A percentile compares a stretch with the other conserved stretches of the same genome.
phyloP scores from a whole-genome alignment of 768 basidiomycete species.

The Tylopilus rubrobrunneus region DNA sequence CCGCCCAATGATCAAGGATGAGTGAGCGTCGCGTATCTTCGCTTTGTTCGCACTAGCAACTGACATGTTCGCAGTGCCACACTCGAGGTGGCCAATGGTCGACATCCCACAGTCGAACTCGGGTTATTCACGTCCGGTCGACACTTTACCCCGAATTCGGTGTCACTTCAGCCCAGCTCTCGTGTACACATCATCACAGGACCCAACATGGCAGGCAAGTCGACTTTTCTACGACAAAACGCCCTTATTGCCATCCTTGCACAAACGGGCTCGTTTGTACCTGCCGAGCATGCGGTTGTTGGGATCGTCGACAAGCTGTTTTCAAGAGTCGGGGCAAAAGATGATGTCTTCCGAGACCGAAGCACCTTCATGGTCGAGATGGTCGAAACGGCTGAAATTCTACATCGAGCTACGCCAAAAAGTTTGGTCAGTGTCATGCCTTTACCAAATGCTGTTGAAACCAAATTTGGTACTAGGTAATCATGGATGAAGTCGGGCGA shows the following conservation, averaged over 20 bases:
- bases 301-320: conserved; percentile 91
- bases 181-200: conserved; percentile 86
- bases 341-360: conserved; percentile 88
- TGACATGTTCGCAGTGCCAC: conserved; percentile 36
- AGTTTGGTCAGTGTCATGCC: conserved; percentile 61
- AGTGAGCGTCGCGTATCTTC: conserved; percentile 44
- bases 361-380: conserved; percentile 99
- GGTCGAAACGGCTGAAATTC: conserved; percentile 90
- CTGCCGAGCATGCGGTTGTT: conserved; percentile 73
- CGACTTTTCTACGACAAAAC: conserved; percentile 86
- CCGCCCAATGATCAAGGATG: conserved; percentile 62
- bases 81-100: conserved; percentile 71
- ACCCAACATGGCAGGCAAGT: conserved; percentile 96
- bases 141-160: conserved; percentile 81
- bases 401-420: conserved; percentile 73
- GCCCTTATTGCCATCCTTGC: conserved; percentile 88
- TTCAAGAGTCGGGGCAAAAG: conserved; percentile 92
- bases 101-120: conserved; percentile 92
- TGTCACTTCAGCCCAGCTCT: conserved; percentile 54
- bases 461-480: conserved; percentile 55
- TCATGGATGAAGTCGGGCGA: conserved; percentile 99
- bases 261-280: conserved; percentile 91
- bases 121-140: conserved; percentile 73
- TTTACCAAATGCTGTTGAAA: not conserved
- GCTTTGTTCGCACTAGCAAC: not conserved